Evolutionary conservation across 1,284 basidiomycete genomes (phyloP).

Genomic region (Chondrostereum purpureum): DNA sequence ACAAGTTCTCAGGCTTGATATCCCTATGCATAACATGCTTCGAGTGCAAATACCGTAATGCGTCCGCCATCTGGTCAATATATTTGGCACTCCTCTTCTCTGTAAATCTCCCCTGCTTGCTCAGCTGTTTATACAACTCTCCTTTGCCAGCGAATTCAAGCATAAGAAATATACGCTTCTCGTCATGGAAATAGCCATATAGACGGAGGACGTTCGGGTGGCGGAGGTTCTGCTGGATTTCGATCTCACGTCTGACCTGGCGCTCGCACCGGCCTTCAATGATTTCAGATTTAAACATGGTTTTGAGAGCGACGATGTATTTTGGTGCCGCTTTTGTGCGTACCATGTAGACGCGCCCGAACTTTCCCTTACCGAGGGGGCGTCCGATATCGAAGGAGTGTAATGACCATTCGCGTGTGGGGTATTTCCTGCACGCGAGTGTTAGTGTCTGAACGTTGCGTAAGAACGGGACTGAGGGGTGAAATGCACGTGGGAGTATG

Average conservation of each 20-base stretch:
- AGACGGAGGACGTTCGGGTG: conserved; percentile 91
- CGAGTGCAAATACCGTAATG: conserved; percentile 84
- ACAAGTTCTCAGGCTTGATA: conserved; percentile 97
- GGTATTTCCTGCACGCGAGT: conserved; percentile 51
- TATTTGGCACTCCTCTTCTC: conserved; percentile 46
- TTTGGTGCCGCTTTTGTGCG: conserved; percentile 82
- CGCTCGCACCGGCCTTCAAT: conserved; percentile 67
- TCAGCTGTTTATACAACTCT: conserved; percentile 86
- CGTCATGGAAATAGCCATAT: conserved; percentile 66
- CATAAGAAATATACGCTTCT: conserved; percentile 62
- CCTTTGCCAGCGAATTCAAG: conserved; percentile 65
- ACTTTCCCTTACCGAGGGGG: conserved; percentile 97
- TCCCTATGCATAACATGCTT: conserved; percentile 99
- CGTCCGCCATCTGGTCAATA: conserved; percentile 98
- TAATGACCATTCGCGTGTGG: conserved; percentile 80
- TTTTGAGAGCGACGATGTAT: conserved; percentile 97
- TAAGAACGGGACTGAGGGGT: background rate
- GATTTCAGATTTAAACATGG: conserved; percentile 76
- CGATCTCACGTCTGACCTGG: conserved; percentile 94
- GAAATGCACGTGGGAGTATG: too few species aligned
- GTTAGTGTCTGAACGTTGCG: too few species aligned
- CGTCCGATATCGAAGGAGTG: conserved; percentile 91
- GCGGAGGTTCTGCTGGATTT: conserved; percentile 93
- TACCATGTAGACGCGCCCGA: conserved; percentile 98
- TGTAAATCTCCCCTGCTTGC: conserved; percentile 48